Conservation (phyloP, 2,329 filamentous ascomycete genomes). For the Pseudocercospora cruenta region DNA sequence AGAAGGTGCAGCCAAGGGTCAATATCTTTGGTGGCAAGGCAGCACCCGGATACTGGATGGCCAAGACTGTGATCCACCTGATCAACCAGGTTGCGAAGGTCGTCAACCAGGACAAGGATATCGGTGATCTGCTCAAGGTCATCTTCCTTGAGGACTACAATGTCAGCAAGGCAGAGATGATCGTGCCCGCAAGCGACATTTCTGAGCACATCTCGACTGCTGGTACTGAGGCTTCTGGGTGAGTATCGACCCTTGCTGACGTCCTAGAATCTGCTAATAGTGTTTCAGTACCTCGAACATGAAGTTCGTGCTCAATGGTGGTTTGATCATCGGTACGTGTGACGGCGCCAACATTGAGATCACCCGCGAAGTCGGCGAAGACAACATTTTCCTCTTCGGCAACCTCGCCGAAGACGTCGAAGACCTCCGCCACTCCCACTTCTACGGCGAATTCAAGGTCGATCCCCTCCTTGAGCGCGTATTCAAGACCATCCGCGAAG, state of each 20-base stretch:
- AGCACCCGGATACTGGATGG: conserved; percentile 99
- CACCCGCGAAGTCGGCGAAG: conserved; percentile 92
- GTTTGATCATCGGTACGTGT: conserved; percentile 95
- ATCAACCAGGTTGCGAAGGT: conserved; percentile 89
- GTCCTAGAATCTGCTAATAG: background rate
- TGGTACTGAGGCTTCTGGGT: conserved; percentile 77
- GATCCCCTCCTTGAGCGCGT: conserved; percentile 78
- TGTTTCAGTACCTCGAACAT: conserved; percentile 83
- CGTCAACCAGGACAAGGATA: conserved; percentile 88
- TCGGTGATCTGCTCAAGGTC: conserved; percentile 94
- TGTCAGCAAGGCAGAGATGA: conserved; percentile 98
- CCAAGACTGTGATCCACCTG: conserved; percentile 90
- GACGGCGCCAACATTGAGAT: conserved; percentile 94
- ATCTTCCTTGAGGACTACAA: conserved; percentile 99
- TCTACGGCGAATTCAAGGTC: conserved; percentile 77
- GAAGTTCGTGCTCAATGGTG: conserved; percentile 98
- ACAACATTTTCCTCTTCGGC: conserved; percentile 98
- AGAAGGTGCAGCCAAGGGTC: conserved; percentile 84
- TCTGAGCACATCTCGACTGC: conserved; percentile 99
- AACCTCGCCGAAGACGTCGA: conserved; percentile 96
- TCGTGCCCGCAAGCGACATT: conserved; percentile 89
- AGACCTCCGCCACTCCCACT: conserved; percentile 87
- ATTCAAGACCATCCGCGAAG: conserved; percentile 78
- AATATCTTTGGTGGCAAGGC: conserved; percentile 98
- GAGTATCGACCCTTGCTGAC: background rate